Percentiles rank a stretch among this genome's conserved stretches.
These are phyloP conservation scores for Heliosperma pusillum DNA, from an alignment of 148 eudicot species.

Conservation along the genomic window DNA sequence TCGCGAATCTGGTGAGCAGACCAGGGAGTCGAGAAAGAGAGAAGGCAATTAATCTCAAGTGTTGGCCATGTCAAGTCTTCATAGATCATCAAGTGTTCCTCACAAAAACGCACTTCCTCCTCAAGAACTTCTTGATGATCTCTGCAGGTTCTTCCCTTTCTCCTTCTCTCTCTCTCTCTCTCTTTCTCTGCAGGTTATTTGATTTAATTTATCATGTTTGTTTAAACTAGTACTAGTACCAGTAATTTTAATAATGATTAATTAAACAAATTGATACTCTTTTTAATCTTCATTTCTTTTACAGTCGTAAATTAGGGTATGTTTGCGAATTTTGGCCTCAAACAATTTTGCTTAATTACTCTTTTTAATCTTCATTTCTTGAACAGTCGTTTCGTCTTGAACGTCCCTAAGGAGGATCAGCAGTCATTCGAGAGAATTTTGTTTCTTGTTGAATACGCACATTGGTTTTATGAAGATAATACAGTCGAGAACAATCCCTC, in stretches of 20 bases:
- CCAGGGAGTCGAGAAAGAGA: too few relatives aligned
- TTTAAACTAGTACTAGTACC: too few relatives aligned
- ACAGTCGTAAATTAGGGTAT: slow-evolving; percentile 66
- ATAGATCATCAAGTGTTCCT: slow-evolving; percentile 69
- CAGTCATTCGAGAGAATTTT: slow-evolving; percentile 94
- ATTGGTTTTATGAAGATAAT: slow-evolving; percentile 98
- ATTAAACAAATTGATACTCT: not conserved
- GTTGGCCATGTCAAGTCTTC: slow-evolving; percentile 51
- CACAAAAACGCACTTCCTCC: slow-evolving; percentile 77
- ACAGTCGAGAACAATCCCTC: slow-evolving; percentile 95
- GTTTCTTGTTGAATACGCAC: slow-evolving; percentile 96
- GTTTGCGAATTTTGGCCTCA: not conserved
- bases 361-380: not conserved
- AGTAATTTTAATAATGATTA: too few relatives aligned
- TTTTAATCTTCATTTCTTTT: slow-evolving; percentile 5
- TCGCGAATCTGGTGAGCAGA: too few relatives aligned
- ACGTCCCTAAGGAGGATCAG: slow-evolving; percentile 97
- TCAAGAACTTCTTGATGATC: slow-evolving; percentile 97
- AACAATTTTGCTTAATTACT: not conserved
- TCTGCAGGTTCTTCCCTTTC: slow-evolving; percentile 65
- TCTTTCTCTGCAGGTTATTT: too few relatives aligned
- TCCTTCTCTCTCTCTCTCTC: not conserved
- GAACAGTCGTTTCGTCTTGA: slow-evolving; percentile 94
- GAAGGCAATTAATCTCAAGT: too few relatives aligned
- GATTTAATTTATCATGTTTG: too few relatives aligned